Percentiles rank a stretch among this genome's conserved stretches.
Evolutionary conservation across 2,329 filamentous ascomycete species (phyloP).

Genomic region (Neodidymelliopsis sp.): DNA sequence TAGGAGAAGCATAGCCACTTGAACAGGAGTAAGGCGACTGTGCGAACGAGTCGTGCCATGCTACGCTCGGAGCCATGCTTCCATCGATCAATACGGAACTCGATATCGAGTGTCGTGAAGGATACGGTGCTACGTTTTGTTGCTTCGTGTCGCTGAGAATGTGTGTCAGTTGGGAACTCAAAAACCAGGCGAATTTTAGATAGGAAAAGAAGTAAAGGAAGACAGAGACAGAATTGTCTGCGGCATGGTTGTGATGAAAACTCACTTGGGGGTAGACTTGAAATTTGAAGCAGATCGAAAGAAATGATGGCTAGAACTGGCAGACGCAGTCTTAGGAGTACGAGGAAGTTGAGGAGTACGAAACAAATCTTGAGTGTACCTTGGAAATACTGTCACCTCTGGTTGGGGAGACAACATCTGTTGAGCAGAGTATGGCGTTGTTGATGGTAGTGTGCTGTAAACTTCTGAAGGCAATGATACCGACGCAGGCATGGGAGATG

Average conservation of each 20-base stretch:
- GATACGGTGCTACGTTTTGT: conserved; percentile 9
- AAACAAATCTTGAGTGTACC: conserved; percentile 48
- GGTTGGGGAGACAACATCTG: conserved; percentile 35
- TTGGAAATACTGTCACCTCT: conserved; percentile 39
- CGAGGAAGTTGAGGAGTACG: conserved; percentile 48
- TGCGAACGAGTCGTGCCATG: conserved; percentile 40
- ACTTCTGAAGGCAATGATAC: conserved; percentile 23
- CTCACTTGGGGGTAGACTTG: conserved; percentile 45
- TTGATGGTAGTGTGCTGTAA: conserved; percentile 25
- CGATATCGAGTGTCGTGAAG: conserved; percentile 21
- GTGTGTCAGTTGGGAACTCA: background rate
- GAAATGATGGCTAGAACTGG: conserved; percentile 38
- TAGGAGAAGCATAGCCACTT: conserved; percentile 45
- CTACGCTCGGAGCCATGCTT: conserved; percentile 22
- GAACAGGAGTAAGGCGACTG: conserved; percentile 46
- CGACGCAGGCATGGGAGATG: conserved; percentile 22
- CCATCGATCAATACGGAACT: conserved; percentile 29
- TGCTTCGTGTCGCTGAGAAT: conserved; percentile 32
- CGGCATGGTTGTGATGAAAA: conserved; percentile 34
- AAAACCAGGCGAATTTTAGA: conserved; percentile 14
- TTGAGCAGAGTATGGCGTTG: conserved; percentile 24
- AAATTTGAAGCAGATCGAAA: conserved; percentile 42
- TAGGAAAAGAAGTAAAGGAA: background rate
- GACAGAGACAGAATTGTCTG: background rate
- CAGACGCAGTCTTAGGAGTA: conserved; percentile 31